These are phyloP conservation scores for Pseudotsuga menziesii DNA, from an alignment of 75 land plant genomes.

Conservation along the genomic window DNA sequence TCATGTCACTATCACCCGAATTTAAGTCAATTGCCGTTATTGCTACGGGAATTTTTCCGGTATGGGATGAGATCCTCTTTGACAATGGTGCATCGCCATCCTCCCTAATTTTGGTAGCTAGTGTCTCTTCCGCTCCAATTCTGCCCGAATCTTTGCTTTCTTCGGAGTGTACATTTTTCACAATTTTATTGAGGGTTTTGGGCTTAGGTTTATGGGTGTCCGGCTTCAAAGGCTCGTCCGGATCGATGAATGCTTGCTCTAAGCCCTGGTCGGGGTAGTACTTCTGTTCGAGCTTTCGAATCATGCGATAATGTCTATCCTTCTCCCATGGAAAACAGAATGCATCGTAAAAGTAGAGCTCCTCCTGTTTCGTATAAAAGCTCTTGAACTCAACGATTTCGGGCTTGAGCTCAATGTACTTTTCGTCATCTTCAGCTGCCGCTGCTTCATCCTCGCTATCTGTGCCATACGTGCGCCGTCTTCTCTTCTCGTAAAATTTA, in stretches of 20 bases:
- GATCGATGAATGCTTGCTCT: conserved; percentile 60
- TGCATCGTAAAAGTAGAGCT: conserved; percentile 61
- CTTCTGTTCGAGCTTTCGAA: conserved; percentile 74
- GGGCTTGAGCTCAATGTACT: conserved; percentile 51
- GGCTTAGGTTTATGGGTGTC: neutral
- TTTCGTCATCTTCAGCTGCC: conserved; percentile 12
- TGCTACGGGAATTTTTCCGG: neutral
- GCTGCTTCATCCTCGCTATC: conserved; percentile 32
- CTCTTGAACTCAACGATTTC: conserved; percentile 52
- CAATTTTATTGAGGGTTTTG: neutral
- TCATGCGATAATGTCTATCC: conserved; percentile 67
- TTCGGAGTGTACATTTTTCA: conserved; percentile 3
- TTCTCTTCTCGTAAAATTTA: conserved; percentile 46
- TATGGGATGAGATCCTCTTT: neutral
- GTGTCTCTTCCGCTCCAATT: conserved; percentile 9
- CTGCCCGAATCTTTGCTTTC: neutral
- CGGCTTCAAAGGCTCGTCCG: conserved; percentile 17
- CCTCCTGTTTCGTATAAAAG: conserved; percentile 53
- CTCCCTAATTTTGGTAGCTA: conserved; percentile 19
- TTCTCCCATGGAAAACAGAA: conserved; percentile 83
- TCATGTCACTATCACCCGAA: neutral
- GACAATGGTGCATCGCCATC: conserved; percentile 15
- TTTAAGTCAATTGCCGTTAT: neutral
- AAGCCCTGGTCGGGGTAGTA: conserved; percentile 66
- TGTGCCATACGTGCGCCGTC: conserved; percentile 47